These are phyloP conservation scores for Chloris gayana DNA, from an alignment of 176 grass and related monocot species.

Conservation along the genomic window DNA sequence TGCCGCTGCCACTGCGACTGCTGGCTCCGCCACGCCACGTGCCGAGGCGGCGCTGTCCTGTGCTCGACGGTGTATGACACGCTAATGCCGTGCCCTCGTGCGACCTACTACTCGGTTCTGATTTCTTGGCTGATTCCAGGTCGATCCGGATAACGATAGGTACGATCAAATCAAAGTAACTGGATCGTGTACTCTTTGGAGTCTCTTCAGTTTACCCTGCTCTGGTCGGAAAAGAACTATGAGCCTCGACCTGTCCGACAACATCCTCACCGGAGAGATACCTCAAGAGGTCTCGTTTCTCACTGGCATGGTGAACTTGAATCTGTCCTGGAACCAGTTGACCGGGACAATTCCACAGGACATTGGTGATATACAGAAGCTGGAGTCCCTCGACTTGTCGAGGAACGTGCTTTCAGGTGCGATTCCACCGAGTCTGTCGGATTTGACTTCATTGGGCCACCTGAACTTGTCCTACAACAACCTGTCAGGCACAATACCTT, in stretches of 20 bases:
- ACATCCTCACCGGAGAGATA: slow-evolving; percentile 30
- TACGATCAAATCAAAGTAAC: too few species aligned
- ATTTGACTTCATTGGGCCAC: slow-evolving; percentile 29
- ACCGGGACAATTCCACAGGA: slow-evolving; percentile 16
- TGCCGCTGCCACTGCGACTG: too few species aligned
- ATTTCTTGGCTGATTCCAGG: too few species aligned
- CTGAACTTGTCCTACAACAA: slow-evolving; percentile 61
- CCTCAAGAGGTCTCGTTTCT: slow-evolving; percentile 27
- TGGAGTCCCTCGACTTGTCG: slow-evolving; percentile 55
- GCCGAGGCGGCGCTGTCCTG: background rate
- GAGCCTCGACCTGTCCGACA: slow-evolving; percentile 44
- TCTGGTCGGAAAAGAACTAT: too few species aligned
- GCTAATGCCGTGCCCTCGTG: slow-evolving; percentile 63
- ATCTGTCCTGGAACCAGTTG: slow-evolving; percentile 37
- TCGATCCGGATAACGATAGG: too few species aligned
- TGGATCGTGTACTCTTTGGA: too few species aligned
- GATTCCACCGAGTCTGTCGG: slow-evolving; percentile 31
- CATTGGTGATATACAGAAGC: slow-evolving; percentile 28
- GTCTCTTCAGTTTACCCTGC: too few species aligned
- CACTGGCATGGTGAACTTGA: slow-evolving; percentile 15
- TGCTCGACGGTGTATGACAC: slow-evolving; percentile 58
- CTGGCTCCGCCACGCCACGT: background rate
- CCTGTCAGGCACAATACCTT: slow-evolving; percentile 39
- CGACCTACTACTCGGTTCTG: too few species aligned
- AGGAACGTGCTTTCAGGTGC: slow-evolving; percentile 26